Evolutionary conservation across 73 alveolate species (phyloP), one percentile per base, ranked within the genome.

Genomic region (Breviolum minutum): DNA sequence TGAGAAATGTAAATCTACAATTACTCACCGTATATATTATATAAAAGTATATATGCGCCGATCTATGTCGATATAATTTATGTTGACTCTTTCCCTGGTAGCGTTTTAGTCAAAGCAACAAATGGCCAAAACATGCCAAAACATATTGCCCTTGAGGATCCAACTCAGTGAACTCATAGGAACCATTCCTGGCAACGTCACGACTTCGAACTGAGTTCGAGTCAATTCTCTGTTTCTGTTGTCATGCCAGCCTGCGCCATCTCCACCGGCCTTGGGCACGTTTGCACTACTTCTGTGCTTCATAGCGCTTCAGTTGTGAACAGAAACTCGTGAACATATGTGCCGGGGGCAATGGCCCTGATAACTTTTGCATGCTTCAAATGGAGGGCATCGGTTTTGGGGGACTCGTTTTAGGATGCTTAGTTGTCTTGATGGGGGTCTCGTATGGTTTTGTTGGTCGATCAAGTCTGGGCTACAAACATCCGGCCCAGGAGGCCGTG

Each of bases 401-500:
- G 86, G 63, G 54, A 40, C 54, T 3, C 54, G 54, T 40, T 40
- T 40, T 3, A 40, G 54, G 54, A 40, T 40, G 54, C 54, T 40
- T 40, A 40, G 54, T 0, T 0, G 54, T 40, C 54, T 40, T 40
- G 54, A 40, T 40, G 54, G 54, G 3, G 54, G 54, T 40, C 54
- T 40, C 3, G 54, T 40, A 40, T 3, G 54, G 54, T 22, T 4
- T 68, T 68, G 17, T 68, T 68, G 77, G n/a, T 14, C n/a, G n/a
- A 17, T 22, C 74, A 66, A 13, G 74, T 11, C 77, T 68, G 77
- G 24, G 77, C 77, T 54, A 30, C 90, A 26, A 5, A 81, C 95
- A 68, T 87, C 95, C 80, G 95, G 95, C 84, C 95, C 95, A 6
- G 95, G 95, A 40, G 95, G 95, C 84, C 95, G 95, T 26, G 83